Evolutionary conservation across 176 grass and related monocot genomes (phyloP), one percentile per base, ranked within the genome.

Genomic region (Aegilops speltoides): DNA sequence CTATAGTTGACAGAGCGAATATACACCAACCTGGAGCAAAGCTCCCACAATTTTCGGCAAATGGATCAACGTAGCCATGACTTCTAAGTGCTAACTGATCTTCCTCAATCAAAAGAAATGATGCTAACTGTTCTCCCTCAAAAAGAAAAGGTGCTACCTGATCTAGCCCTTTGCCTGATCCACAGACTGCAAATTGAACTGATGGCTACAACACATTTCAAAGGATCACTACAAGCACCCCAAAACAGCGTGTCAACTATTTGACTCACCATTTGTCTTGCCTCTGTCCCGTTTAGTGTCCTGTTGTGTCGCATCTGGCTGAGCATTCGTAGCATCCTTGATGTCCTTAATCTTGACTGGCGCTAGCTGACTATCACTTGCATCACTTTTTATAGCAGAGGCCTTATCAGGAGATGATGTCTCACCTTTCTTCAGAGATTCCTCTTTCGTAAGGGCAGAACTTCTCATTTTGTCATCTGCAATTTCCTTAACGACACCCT

Each of bases 401-500:
- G 41, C 23, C 28, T 64, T 78, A 19, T 37, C 56, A 3, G 2
- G 28, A 78, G 64, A 71, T 60, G 31, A 73, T 37, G 7, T 22
- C 60, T 79, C 24, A 15, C 19, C 56, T 64, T 90, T 79, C 41
- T 86, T 83, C 6, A 31, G 20, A 73, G 36, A 17, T 41, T 87
- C 84, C 45, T 74, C 80, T 34, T 83, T 74, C 19, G 26, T 66
- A 60, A 83, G 73, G 31, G 68, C 41, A 24, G 81, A 20, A 54
- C 32, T 72, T 92, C 89, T 94, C 76, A 13, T 86, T 89, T 95
- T 98, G 15, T 86, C 88, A 76, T 77, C 79, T 1, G 89, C 77
- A 82, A 95, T 92, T 76, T 89, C 91, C 68, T 98, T 92, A 60
- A 98, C 73, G 23, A 63, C 82, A 67, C 80, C 88, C 84, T 98